A percentile compares a stretch with the other conserved stretches of the same genome.
Evolutionary conservation across 371 early-diverging fungal species (phyloP).

Genomic region (Encephalitozoon hellem): DNA sequence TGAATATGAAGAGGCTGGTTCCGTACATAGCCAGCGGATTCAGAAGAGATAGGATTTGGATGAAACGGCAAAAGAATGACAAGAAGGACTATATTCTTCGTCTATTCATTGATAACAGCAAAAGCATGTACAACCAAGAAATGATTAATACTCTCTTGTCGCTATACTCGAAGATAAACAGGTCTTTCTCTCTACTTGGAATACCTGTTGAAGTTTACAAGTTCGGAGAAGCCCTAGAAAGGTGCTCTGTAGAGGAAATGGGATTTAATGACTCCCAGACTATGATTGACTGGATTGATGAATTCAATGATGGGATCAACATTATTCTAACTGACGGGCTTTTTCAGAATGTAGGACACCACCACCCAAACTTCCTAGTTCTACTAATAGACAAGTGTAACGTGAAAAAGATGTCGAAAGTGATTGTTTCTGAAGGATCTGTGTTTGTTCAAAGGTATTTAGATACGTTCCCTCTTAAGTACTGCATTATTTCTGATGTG

Average conservation of each 20-base stretch:
- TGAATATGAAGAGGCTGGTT: constrained; percentile 97
- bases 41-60: constrained; percentile 98
- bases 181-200: constrained; percentile 43
- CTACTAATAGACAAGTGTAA: constrained; percentile 44
- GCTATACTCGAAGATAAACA: constrained; percentile 27
- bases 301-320: constrained; percentile 52
- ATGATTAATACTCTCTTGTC: constrained; percentile 41
- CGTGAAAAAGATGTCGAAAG: constrained; percentile 44
- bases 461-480: constrained; percentile 41
- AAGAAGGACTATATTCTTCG: constrained; percentile 91
- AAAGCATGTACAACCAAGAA: constrained; percentile 69
- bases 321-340: constrained; percentile 56
- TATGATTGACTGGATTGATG: constrained; percentile 37
- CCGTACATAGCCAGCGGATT: constrained; percentile 94
- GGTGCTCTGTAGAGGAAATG: constrained; percentile 19
- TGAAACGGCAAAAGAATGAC: constrained; percentile 86
- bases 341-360: constrained; percentile 28
- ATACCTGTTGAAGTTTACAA: constrained; percentile 54
- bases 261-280: constrained; percentile 43
- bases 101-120: constrained; percentile 93
- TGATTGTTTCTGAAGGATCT: constrained; percentile 27
- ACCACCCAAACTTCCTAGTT: constrained; percentile 40
- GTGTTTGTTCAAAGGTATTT: constrained; percentile 48
- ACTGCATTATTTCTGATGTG: constrained; percentile 40
- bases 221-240: constrained; percentile 38